Percentiles rank a stretch among this genome's conserved stretches.
phyloP scores from a whole-genome alignment of 108 stramenopile species.

The Nitzschia inconspicua region DNA sequence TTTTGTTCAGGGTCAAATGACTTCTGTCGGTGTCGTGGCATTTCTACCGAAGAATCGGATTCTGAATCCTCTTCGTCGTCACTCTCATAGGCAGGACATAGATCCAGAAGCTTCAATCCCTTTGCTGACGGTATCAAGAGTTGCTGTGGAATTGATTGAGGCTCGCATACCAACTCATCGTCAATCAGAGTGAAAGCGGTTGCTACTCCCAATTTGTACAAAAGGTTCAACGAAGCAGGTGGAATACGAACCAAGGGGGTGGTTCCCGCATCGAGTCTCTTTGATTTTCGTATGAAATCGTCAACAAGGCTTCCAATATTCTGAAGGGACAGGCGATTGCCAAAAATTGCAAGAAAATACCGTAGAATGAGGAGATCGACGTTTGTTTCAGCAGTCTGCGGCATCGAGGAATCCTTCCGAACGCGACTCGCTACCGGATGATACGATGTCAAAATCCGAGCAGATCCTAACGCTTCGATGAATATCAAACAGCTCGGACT shows the following conservation, averaged over 20 bases:
- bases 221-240: conserved; percentile 60
- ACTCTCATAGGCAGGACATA: conserved; percentile 63
- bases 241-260: conserved; percentile 49
- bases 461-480: conserved; percentile 69
- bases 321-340: conserved; percentile 54
- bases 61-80: conserved; percentile 39
- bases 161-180: conserved; percentile 82
- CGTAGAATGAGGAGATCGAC: conserved; percentile 35
- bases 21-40: conserved; percentile 8
- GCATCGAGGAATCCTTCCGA: background rate
- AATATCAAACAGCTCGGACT: conserved; percentile 61
- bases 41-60: background rate
- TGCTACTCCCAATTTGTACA: conserved; percentile 80
- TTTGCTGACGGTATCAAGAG: conserved; percentile 80
- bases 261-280: background rate
- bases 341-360: conserved; percentile 55
- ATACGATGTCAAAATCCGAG: conserved; percentile 63
- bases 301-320: no score
- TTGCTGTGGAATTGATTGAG: conserved; percentile 78
- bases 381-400: background rate
- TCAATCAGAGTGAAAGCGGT: conserved; percentile 79
- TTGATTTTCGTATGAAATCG: background rate
- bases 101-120: conserved; percentile 80
- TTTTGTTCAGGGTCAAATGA: conserved; percentile 17
- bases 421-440: conserved; percentile 53